Base-by-base conservation (phyloP, 2,329 filamentous ascomycete genomes). In the Alternaria sp. region DNA sequence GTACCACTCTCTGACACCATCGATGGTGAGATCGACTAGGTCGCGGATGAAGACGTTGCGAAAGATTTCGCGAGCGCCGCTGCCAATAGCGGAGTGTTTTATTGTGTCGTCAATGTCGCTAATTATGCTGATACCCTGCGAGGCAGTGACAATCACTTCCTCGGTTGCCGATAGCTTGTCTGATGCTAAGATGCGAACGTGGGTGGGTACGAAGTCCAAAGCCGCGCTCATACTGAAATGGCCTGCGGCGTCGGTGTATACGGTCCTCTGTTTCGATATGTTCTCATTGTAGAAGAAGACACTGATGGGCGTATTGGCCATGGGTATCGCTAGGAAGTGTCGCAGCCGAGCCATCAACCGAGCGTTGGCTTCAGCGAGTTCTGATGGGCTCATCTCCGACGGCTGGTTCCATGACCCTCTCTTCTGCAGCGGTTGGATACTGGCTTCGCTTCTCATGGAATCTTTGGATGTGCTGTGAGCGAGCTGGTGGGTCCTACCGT, bases 31-130 rank as follows among this genome's bases (percentile, higher is more conserved):
- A 64, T 95, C 93, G 4, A 82, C 85, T 1, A 98, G 84, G 47
- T 97, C 93, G 10, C 94, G 90, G 57, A 97, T 90, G 76, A 99
- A 99, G 0, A 94, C 96, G 78, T 97, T 98, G 61, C 95, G 90
- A 79, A 98, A 98, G 65, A 98, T 97, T 76, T 98, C 96, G 63
- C 94, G 90, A 1, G 95, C 91, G 7, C 96, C 96, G 56, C 88
- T 88, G 2, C 89, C 87, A 68, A 99, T 97, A 60, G 94, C 96
- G 20, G 96, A 97, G 73, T 94, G 91, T 79, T 99, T 99, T 76
- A 99, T 90, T 0, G 96, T 99, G 79, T 99, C 96, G 75, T 99
- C 96, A 67, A 99, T 96, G 77, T 99, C 96, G 77, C 93, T 98
- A 78, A 99, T 98, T 62, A 99, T 76, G 78, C 94, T 98, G 66